Evolutionary conservation across 2,329 filamentous ascomycete genomes (phyloP), one percentile per base, ranked within the genome.

Genomic region (Rhynchosporium graminicola): DNA sequence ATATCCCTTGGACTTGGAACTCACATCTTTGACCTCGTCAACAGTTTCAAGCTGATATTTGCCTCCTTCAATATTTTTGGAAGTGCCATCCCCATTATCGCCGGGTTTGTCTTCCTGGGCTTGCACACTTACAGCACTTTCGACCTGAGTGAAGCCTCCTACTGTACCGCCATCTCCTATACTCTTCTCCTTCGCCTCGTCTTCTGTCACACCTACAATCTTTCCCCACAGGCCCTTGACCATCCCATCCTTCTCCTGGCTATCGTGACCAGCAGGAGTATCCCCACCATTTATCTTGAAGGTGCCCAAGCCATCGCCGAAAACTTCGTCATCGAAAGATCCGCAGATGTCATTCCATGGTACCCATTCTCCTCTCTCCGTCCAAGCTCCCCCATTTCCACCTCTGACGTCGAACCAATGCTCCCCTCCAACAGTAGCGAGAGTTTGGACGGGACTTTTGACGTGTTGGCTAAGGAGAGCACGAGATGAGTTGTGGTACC

Each of bases 331-430:
- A 38, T 79, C 77, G 28, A 77, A 72, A 2, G 77, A 76, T 12
- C 74, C 72, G 36, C 80, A 82, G 4, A 82, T 75, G 29, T 82
- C 80, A 6, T 75, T 76, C 73, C 80, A 82, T 0, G 76, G 75
- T 28, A 82, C 63, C 81, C 81, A 84, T 45, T 43, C 52, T 26
- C 64, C 64, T n/a, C 33, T 48, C 12, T 77, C 78, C 0, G 81
- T 82, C 82, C 82, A 85, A 3, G 83, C 72, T 7, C 82, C 82
- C 3, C 82, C 81, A n/a, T 75, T 76, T 0, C 82, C 82, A 9
- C 81, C 82, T 13, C 80, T 77, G 59, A 75, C 70, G 66, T 83
- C 79, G 79, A 80, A 81, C 71, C 76, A 76, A 0, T 76, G 73
- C 56, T 80, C 76, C 3, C 79, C 80, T 9, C 76, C 76, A 60